These are phyloP conservation scores for Wickerhamomyces queroliae DNA, from an alignment of 805 yeast genomes.

Conservation along the genomic window DNA sequence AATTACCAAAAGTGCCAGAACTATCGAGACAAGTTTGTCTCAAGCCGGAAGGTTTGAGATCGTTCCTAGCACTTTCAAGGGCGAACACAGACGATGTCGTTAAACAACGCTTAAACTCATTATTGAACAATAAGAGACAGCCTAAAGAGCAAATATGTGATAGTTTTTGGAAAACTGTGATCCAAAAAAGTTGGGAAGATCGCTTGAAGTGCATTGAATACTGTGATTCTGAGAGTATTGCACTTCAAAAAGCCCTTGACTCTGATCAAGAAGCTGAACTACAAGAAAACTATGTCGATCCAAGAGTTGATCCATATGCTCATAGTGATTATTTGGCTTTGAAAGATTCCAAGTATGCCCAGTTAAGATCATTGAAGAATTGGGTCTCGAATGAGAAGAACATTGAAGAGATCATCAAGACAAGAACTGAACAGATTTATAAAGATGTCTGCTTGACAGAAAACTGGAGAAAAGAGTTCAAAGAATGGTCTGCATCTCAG, in stretches of 20 bases:
- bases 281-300: constrained; percentile 21
- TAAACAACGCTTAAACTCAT: constrained; percentile 35
- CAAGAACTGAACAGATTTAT: constrained; percentile 6
- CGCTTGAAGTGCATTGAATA: constrained; percentile 34
- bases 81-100: constrained; percentile 40
- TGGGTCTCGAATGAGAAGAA: constrained; percentile 36
- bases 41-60: constrained; percentile 27
- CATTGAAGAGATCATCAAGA: constrained; percentile 27
- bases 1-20: constrained; percentile 18
- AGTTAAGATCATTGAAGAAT: constrained; percentile 23
- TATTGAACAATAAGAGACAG: constrained; percentile 21
- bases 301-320: constrained; percentile 47
- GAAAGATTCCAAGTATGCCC: constrained; percentile 20
- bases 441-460: neutral
- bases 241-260: constrained; percentile 26
- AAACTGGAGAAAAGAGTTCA: neutral
- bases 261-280: constrained; percentile 12
- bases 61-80: constrained; percentile 32
- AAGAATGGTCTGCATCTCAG: neutral
- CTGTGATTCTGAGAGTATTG: constrained; percentile 30
- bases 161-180: constrained; percentile 27
- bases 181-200: constrained; percentile 43
- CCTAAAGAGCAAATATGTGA: constrained; percentile 25
- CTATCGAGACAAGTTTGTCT: constrained; percentile 26
- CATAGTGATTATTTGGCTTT: constrained; percentile 30